A percentile compares a stretch with the other conserved stretches of the same genome.
Conservation (phyloP, 73 alveolate genomes). For the Paramecium primaurelia region DNA sequence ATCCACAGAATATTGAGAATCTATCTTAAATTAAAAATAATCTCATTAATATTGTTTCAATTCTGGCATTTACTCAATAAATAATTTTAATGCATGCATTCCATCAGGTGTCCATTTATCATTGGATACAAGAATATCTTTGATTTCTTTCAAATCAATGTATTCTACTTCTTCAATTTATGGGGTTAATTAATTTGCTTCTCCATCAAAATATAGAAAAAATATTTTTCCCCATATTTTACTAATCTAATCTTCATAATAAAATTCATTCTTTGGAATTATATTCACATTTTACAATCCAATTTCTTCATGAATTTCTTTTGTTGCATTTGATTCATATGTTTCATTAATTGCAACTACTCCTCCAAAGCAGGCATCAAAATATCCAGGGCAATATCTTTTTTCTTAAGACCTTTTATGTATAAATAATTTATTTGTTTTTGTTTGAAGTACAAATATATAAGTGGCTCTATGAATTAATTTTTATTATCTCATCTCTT, state of each 20-base stretch:
- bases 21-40: not conserved
- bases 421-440: slow-evolving; percentile 67
- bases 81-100: not conserved
- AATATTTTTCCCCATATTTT: slow-evolving; percentile 68
- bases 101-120: slow-evolving; percentile 13
- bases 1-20: not conserved
- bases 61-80: not conserved
- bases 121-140: not conserved
- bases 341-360: slow-evolving; percentile 75
- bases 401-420: slow-evolving; percentile 74
- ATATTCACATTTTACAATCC: slow-evolving; percentile 55
- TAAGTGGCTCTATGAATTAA: slow-evolving; percentile 85
- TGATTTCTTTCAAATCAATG: not conserved
- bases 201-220: slow-evolving; percentile 49
- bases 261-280: slow-evolving; percentile 8
- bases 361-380: slow-evolving; percentile 82
- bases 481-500: slow-evolving; percentile 72
- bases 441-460: slow-evolving; percentile 68
- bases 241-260: slow-evolving; percentile 49
- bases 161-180: not conserved
- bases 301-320: slow-evolving; percentile 70
- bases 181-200: not conserved
- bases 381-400: slow-evolving; percentile 88
- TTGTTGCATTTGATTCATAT: slow-evolving; percentile 59
- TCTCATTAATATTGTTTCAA: not conserved